Conservation (phyloP, 345 rosid species). For the Luvunga scandens region DNA sequence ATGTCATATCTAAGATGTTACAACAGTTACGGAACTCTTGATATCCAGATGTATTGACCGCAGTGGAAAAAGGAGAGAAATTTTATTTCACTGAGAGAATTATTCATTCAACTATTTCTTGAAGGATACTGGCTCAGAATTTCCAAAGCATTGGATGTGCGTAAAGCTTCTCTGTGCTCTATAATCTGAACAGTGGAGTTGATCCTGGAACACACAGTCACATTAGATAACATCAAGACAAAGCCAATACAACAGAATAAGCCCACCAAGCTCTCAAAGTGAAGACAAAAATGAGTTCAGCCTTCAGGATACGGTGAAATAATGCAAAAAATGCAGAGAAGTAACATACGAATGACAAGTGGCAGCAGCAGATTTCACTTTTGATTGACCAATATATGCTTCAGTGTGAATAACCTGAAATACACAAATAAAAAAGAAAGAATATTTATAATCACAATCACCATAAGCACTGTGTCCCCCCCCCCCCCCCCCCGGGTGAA, state of each 20-base stretch:
- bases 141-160: conserved; percentile 87
- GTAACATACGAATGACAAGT: conserved; percentile 76
- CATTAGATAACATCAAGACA: conserved; percentile 6
- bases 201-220: conserved; percentile 43
- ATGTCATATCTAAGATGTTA: conserved; percentile 65
- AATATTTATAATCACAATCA: background rate
- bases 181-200: conserved; percentile 71
- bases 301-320: background rate
- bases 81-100: background rate
- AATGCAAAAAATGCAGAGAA: background rate
- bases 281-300: background rate
- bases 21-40: conserved; percentile 36
- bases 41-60: background rate
- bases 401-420: conserved; percentile 93
- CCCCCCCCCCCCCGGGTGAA: too few species aligned
- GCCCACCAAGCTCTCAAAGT: background rate
- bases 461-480: too few species aligned
- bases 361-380: conserved; percentile 90
- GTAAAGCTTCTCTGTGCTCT: conserved; percentile 75
- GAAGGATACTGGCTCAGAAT: conserved; percentile 87
- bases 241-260: background rate
- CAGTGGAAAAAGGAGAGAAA: background rate
- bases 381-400: conserved; percentile 80
- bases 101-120: background rate
- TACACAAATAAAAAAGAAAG: background rate